Conservation (phyloP, 1,284 basidiomycete genomes). For the Apiotrichum gamsii region DNA sequence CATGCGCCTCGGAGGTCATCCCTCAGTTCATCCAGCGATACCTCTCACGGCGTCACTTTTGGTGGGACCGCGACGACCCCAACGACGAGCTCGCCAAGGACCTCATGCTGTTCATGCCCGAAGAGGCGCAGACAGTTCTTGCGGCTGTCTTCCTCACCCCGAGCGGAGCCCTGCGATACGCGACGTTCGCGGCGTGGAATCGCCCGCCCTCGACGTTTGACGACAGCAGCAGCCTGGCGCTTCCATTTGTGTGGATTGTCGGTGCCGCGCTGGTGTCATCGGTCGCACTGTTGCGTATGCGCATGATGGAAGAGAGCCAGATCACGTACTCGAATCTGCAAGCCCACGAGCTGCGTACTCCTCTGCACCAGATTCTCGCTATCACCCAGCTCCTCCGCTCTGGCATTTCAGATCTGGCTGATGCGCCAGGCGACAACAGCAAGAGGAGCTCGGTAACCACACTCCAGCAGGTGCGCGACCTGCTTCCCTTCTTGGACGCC, state of each 20-base stretch:
- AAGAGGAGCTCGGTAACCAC: slow-evolving; percentile 14
- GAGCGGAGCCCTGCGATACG: slow-evolving; percentile 31
- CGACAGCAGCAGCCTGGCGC: slow-evolving; percentile 26
- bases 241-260: slow-evolving; percentile 39
- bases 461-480: slow-evolving; percentile 35
- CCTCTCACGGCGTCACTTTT: slow-evolving; percentile 27
- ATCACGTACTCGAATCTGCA: slow-evolving; percentile 42
- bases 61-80: slow-evolving; percentile 36
- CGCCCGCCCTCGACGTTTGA: slow-evolving; percentile 27
- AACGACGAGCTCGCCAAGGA: slow-evolving; percentile 21
- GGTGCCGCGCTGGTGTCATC: slow-evolving; percentile 33
- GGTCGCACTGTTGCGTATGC: slow-evolving; percentile 32
- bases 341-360: slow-evolving; percentile 45
- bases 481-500: slow-evolving; percentile 38
- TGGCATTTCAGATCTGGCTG: slow-evolving; percentile 35
- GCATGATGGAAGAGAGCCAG: slow-evolving; percentile 38
- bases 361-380: slow-evolving; percentile 44
- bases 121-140: slow-evolving; percentile 25
- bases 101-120: slow-evolving; percentile 33
- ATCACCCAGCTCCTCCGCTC: slow-evolving; percentile 42
- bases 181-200: slow-evolving; percentile 37
- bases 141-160: slow-evolving; percentile 25
- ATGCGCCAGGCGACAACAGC: slow-evolving; percentile 6
- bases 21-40: slow-evolving; percentile 23
- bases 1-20: slow-evolving; percentile 15